These are phyloP conservation scores for Lactarius psammicola DNA, from an alignment of 768 basidiomycete species.

Conservation along the genomic window DNA sequence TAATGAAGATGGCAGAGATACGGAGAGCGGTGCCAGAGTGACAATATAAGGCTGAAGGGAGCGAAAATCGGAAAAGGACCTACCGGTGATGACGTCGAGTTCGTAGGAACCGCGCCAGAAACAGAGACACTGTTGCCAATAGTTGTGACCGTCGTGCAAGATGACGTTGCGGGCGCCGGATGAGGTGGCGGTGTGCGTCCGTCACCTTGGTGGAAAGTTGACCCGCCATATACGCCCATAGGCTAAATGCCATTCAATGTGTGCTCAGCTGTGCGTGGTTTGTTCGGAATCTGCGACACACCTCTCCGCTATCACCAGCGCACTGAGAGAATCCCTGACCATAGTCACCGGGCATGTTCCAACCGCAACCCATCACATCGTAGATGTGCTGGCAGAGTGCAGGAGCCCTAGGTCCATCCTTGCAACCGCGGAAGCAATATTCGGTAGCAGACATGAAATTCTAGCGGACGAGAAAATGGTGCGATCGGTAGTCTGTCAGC, in stretches of 20 bases:
- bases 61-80: not conserved
- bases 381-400: conserved; percentile 60
- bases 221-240: conserved; percentile 67
- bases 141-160: conserved; percentile 53
- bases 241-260: conserved; percentile 38
- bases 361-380: conserved; percentile 54
- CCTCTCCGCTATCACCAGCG: conserved; percentile 50
- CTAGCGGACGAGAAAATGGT: conserved; percentile 34
- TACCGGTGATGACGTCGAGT: conserved; percentile 14
- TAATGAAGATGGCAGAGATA: not conserved
- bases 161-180: conserved; percentile 55
- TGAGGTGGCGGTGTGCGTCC: conserved; percentile 55
- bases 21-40: not conserved
- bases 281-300: conserved; percentile 29
- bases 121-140: conserved; percentile 46
- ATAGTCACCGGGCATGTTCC: conserved; percentile 60
- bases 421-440: conserved; percentile 76
- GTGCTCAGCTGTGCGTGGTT: not conserved
- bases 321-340: conserved; percentile 44
- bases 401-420: conserved; percentile 49
- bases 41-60: not conserved
- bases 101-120: conserved; percentile 2
- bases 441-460: conserved; percentile 58
- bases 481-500: conserved; percentile 11
- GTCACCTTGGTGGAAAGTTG: conserved; percentile 66